These are phyloP conservation scores for Tylopilus rubrobrunneus DNA, from an alignment of 768 basidiomycete species.

Conservation along the genomic window DNA sequence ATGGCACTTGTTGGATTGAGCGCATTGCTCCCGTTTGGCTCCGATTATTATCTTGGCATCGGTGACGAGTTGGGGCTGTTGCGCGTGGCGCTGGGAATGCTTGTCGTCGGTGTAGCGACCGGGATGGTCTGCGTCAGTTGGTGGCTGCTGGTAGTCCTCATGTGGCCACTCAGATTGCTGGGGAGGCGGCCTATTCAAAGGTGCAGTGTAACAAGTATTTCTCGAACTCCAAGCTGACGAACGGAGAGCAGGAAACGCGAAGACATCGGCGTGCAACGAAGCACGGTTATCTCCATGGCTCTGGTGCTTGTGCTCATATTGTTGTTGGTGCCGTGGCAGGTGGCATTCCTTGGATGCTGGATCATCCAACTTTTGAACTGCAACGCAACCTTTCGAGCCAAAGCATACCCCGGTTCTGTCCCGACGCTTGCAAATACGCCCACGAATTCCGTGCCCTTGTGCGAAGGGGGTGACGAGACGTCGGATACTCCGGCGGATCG, in stretches of 20 bases:
- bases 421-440: constrained; percentile 28
- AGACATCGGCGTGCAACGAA: constrained; percentile 38
- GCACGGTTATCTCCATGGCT: constrained; percentile 54
- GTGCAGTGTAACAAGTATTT: constrained; percentile 5
- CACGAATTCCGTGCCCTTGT: constrained; percentile 21
- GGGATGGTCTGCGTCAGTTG: constrained; percentile 64
- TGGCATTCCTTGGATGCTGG: constrained; percentile 84
- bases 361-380: constrained; percentile 72
- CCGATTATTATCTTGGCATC: constrained; percentile 57
- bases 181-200: constrained; percentile 6
- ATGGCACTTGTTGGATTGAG: constrained; percentile 40
- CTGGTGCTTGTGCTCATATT: constrained; percentile 65
- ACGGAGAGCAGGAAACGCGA: constrained; percentile 24
- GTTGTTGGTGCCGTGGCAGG: constrained; percentile 85
- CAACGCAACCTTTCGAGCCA: constrained; percentile 28
- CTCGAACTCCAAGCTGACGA: background rate
- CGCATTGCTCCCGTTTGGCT: constrained; percentile 56
- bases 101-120: constrained; percentile 54
- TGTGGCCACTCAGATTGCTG: constrained; percentile 40
- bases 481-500: constrained; percentile 2
- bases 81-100: constrained; percentile 45
- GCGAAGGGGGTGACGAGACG: background rate
- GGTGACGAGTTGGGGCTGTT: constrained; percentile 42
- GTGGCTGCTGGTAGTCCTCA: constrained; percentile 45
- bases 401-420: constrained; percentile 18